A percentile compares a stretch with the other conserved stretches of the same genome.
Conservation (phyloP, 164 flowering plant genomes). For the Annona squamosa region DNA sequence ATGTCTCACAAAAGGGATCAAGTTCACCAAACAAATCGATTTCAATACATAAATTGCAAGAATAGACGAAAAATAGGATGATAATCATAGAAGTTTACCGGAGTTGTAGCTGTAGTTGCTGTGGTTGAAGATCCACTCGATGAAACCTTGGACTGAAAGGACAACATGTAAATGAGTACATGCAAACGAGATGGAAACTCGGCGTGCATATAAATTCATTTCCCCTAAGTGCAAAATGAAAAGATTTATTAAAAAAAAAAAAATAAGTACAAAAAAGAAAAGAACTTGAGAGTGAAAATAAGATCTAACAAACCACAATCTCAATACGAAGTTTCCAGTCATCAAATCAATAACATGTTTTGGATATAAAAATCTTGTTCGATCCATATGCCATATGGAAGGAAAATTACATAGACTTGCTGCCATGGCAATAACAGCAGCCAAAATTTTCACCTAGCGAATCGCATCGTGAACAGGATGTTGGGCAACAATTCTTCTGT, state of each 20-base stretch:
- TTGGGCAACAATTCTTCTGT: no score
- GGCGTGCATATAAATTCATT: background rate
- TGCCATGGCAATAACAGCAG: no score
- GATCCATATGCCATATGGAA: no score
- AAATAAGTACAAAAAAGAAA: no score
- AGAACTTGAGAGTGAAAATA: background rate
- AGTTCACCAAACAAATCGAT: background rate
- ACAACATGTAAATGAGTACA: background rate
- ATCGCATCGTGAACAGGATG: no score
- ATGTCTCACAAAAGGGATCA: background rate
- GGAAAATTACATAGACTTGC: no score
- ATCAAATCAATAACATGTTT: no score
- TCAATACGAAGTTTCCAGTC: no score
- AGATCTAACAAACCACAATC: background rate
- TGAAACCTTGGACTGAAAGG: constrained; percentile 39
- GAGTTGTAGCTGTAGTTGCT: constrained; percentile 34
- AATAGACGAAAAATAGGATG: background rate
- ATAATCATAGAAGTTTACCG: constrained; percentile 22
- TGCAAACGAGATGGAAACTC: background rate
- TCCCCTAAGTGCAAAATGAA: background rate
- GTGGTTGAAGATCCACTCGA: constrained; percentile 40
- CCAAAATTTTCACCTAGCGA: no score
- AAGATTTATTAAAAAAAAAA: background rate
- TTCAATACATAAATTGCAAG: background rate
- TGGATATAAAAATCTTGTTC: no score